phyloP scores from a whole-genome alignment of 1,139 yeast species.

The Eremothecium sinecaudum region DNA sequence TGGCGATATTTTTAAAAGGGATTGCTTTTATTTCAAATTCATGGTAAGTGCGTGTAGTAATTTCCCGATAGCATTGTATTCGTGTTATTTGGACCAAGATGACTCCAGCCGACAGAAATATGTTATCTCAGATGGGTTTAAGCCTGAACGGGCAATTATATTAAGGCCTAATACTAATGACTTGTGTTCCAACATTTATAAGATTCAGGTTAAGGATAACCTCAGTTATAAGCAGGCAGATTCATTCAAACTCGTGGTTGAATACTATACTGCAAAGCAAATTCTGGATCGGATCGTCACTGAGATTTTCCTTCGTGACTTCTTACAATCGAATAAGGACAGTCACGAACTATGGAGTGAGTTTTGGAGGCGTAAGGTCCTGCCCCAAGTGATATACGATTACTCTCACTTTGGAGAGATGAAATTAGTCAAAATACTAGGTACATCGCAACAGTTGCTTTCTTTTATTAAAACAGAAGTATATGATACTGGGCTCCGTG shows the following conservation, averaged over 20 bases:
- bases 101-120: constrained; percentile 9
- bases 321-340: neutral
- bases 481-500: neutral
- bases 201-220: constrained; percentile 10
- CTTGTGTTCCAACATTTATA: constrained; percentile 23
- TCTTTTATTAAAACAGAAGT: neutral
- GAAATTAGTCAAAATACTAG: neutral
- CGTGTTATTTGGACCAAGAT: neutral
- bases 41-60: constrained; percentile 23
- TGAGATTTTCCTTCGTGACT: constrained; percentile 16
- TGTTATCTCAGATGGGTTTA: constrained; percentile 16
- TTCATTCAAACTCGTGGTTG: constrained; percentile 17
- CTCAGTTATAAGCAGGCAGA: constrained; percentile 15
- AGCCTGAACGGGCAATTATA: constrained; percentile 14
- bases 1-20: constrained; percentile 26
- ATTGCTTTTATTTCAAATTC: constrained; percentile 25
- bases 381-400: neutral
- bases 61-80: neutral
- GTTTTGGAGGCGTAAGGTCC: neutral
- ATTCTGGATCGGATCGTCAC: constrained; percentile 24
- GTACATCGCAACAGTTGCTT: neutral
- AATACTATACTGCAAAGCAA: constrained; percentile 23
- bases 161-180: constrained; percentile 16
- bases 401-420: neutral
- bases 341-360: neutral